phyloP scores from a whole-genome alignment of 2,329 filamentous ascomycete genomes.

The Botrytis elliptica region DNA sequence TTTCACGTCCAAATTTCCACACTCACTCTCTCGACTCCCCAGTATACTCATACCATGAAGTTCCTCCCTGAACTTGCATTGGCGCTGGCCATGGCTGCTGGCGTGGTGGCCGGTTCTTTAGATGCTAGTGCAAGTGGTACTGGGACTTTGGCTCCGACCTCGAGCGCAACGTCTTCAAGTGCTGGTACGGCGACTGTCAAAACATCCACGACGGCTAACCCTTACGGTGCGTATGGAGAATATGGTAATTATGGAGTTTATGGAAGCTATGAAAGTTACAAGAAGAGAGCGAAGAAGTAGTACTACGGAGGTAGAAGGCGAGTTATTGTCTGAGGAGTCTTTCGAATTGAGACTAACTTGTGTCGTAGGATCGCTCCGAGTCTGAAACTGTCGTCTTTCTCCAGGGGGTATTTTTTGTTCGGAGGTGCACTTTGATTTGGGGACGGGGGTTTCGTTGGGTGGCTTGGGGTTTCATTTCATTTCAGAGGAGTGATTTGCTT shows the following conservation, averaged over 20 bases:
- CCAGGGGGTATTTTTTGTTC: neutral
- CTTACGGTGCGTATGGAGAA: constrained; percentile 10
- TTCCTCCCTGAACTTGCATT: neutral
- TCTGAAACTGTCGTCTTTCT: fast-evolving
- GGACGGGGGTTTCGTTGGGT: neutral
- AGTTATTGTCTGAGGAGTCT: neutral
- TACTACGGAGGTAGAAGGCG: neutral
- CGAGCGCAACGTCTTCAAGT: neutral
- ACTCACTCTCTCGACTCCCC: neutral
- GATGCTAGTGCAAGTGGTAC: neutral
- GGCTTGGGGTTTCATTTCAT: neutral
- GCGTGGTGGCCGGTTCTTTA: neutral
- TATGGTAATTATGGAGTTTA: constrained; percentile 20
- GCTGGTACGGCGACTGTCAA: neutral
- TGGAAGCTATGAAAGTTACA: constrained; percentile 20
- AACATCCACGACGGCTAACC: neutral
- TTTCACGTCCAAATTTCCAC: neutral
- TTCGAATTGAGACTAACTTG: neutral
- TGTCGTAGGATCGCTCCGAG: neutral
- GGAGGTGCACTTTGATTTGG: neutral
- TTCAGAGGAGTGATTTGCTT: no score
- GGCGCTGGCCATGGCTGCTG: neutral
- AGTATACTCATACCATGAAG: neutral
- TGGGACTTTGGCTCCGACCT: neutral
- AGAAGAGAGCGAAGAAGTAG: constrained; percentile 5